Conservation (phyloP, 2,329 filamentous ascomycete genomes). For the Keithomyces neogunnii region DNA sequence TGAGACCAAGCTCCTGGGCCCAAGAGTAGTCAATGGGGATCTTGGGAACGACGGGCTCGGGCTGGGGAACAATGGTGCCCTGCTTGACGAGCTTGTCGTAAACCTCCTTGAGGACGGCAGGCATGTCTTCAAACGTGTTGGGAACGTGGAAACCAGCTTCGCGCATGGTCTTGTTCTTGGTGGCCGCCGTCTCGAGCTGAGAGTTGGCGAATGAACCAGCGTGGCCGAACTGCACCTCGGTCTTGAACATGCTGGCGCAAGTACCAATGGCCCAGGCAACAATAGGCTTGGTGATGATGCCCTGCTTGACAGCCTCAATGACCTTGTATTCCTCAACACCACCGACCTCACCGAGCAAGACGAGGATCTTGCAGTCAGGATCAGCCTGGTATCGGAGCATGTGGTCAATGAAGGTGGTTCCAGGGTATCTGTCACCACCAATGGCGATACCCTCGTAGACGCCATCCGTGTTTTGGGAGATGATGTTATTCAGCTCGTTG, state of each 20-base stretch:
- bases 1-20: slow-evolving; percentile 98
- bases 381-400: slow-evolving; percentile 93
- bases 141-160: slow-evolving; percentile 93
- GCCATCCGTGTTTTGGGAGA: slow-evolving; percentile 91
- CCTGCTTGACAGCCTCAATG: slow-evolving; percentile 93
- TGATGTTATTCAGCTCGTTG: slow-evolving; percentile 99
- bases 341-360: slow-evolving; percentile 95
- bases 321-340: slow-evolving; percentile 99
- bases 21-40: slow-evolving; percentile 99
- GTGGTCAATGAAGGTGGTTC: slow-evolving; percentile 99
- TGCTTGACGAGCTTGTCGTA: slow-evolving; percentile 83
- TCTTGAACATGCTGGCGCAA: slow-evolving; percentile 99
- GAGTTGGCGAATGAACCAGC: slow-evolving; percentile 99
- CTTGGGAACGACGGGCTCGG: slow-evolving; percentile 93
- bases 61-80: slow-evolving; percentile 74
- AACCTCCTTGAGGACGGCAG: slow-evolving; percentile 63
- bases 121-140: slow-evolving; percentile 94
- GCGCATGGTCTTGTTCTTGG: slow-evolving; percentile 96
- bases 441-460: slow-evolving; percentile 99
- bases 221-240: slow-evolving; percentile 98
- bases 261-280: slow-evolving; percentile 99
- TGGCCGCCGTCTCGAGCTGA: slow-evolving; percentile 90
- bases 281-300: slow-evolving; percentile 94
- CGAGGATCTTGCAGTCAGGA: slow-evolving; percentile 93
- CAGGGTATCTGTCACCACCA: slow-evolving; percentile 96